phyloP scores from a whole-genome alignment of 2,329 filamentous ascomycete genomes.

The Talaromyces rugulosus region DNA sequence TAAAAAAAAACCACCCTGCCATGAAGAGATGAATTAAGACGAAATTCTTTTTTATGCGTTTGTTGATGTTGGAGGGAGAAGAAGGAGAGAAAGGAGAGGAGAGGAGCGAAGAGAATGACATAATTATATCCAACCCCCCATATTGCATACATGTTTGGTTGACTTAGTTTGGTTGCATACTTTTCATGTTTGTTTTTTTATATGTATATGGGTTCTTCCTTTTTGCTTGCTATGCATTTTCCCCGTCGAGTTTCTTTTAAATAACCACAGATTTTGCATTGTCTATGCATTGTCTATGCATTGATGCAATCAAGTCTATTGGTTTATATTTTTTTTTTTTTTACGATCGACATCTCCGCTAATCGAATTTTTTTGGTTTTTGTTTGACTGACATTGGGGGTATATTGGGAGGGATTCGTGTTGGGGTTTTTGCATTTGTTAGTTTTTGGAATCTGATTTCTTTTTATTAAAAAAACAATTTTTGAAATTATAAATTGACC shows the following conservation, averaged over 20 bases:
- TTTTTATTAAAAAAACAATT: no score
- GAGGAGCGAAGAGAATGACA: neutral
- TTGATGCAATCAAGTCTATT: neutral
- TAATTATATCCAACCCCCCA: neutral
- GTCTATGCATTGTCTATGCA: neutral
- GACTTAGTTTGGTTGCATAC: neutral
- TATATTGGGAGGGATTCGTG: neutral
- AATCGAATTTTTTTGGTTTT: neutral
- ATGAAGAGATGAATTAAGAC: conserved; percentile 1
- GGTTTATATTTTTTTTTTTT: neutral
- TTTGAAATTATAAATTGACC: no score
- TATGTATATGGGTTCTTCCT: neutral
- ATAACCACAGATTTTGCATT: neutral
- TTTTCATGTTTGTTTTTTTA: neutral
- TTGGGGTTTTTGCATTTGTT: neutral
- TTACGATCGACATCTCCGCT: neutral
- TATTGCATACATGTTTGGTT: neutral
- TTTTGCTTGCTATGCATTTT: neutral
- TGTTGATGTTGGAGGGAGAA: neutral
- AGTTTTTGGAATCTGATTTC: neutral
- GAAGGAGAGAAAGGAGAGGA: neutral
- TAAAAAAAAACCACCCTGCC: neutral
- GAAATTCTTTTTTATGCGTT: neutral
- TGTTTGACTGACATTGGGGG: neutral
- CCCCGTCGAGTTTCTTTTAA: neutral